Evolutionary conservation across 108 stramenopile genomes (phyloP).

Genomic region (Cyclotella kingstonii): DNA sequence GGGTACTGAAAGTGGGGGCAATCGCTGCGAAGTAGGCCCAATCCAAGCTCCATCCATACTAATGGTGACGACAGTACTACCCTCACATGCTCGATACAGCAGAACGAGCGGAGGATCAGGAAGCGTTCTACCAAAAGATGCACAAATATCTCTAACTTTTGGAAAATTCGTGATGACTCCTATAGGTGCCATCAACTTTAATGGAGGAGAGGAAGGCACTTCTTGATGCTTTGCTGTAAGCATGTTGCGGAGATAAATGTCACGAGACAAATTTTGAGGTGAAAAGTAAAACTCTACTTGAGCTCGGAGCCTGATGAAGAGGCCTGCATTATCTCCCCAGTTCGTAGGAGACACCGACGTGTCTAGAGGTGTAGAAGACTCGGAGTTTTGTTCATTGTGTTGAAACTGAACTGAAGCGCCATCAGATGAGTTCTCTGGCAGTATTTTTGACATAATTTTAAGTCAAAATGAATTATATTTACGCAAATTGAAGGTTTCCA

Average conservation of each 20-base stretch:
- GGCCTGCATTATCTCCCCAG: constrained; percentile 8
- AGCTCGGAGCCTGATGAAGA: constrained; percentile 28
- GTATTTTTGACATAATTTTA: constrained; percentile 1
- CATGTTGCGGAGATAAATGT: constrained; percentile 49
- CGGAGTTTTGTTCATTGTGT: background rate
- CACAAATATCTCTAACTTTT: constrained; percentile 52
- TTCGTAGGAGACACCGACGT: constrained; percentile 4
- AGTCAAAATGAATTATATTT: no score
- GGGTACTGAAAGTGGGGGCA: constrained; percentile 20
- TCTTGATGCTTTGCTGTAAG: constrained; percentile 41
- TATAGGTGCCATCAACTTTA: constrained; percentile 37
- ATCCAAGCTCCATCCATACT: constrained; percentile 59
- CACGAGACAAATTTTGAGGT: constrained; percentile 54
- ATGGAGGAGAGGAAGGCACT: constrained; percentile 33
- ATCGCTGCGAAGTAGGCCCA: constrained; percentile 36
- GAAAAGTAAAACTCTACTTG: constrained; percentile 73
- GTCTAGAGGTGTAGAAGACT: background rate
- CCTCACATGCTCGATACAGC: constrained; percentile 37
- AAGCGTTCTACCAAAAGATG: constrained; percentile 7
- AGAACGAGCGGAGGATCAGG: constrained; percentile 32
- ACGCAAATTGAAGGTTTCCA: no score
- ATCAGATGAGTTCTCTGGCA: background rate
- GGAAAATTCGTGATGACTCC: constrained; percentile 57
- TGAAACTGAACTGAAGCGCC: background rate
- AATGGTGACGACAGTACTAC: constrained; percentile 40